These are phyloP conservation scores for Colletotrichum sp. DNA, from an alignment of 2,329 filamentous ascomycete genomes.

Conservation along the genomic window DNA sequence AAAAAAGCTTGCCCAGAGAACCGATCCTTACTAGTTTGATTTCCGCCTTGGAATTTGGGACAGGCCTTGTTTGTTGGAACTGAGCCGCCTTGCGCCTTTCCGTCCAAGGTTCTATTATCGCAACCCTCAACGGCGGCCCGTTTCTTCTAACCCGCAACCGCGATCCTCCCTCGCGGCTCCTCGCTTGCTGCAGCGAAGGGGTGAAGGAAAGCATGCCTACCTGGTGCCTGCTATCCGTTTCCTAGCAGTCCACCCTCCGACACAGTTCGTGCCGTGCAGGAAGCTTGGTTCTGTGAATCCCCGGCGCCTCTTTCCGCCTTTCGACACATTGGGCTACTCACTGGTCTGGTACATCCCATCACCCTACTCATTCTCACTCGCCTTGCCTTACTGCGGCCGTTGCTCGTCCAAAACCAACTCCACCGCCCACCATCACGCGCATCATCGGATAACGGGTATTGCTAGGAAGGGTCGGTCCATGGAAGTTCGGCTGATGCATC, in stretches of 20 bases:
- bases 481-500: slow-evolving; percentile 18
- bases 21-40: slow-evolving; percentile 14
- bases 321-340: neutral
- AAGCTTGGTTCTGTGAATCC: neutral
- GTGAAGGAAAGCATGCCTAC: slow-evolving; percentile 9
- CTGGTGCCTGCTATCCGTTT: slow-evolving; percentile 8
- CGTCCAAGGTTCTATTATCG: neutral
- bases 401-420: slow-evolving; percentile 4
- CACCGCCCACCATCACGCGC: neutral
- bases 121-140: neutral
- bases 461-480: slow-evolving; percentile 2
- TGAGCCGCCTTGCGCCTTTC: neutral
- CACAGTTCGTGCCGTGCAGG: slow-evolving; percentile 4
- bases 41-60: neutral
- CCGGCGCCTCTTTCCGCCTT: slow-evolving; percentile 7
- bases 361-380: neutral
- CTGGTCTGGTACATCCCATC: neutral
- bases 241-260: slow-evolving; percentile 3
- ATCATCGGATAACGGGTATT: slow-evolving; percentile 22
- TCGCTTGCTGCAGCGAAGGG: neutral
- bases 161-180: neutral
- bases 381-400: neutral
- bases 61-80: neutral
- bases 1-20: slow-evolving; percentile 8
- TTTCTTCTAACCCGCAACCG: neutral